Conservation (phyloP, 345 rosid genomes). For the Bretschneidera sinensis region DNA sequence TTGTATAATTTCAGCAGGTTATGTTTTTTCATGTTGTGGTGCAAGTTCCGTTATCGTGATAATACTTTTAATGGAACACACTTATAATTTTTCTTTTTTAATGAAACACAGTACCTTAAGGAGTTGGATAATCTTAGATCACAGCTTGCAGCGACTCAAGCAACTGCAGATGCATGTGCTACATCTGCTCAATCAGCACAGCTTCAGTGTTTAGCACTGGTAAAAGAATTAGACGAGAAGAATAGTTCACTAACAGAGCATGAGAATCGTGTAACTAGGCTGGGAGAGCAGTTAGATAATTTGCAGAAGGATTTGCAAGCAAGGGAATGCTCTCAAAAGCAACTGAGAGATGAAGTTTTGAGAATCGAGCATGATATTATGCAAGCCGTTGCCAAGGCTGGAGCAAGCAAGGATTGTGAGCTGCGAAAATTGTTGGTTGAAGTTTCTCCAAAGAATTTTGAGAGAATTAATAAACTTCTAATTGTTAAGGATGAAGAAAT, state of each 20-base stretch:
- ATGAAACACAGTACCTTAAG: conserved; percentile 48
- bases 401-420: conserved; percentile 48
- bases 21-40: no score
- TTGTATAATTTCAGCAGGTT: no score
- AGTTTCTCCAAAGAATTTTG: conserved; percentile 64
- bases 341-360: conserved; percentile 67
- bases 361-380: conserved; percentile 66
- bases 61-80: conserved; percentile 23
- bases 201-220: conserved; percentile 52
- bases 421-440: conserved; percentile 49
- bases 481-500: conserved; percentile 66
- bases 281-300: conserved; percentile 52
- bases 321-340: conserved; percentile 74
- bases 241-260: conserved; percentile 56
- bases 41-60: conserved; percentile 14
- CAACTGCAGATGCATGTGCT: conserved; percentile 76
- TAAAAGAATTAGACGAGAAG: conserved; percentile 62
- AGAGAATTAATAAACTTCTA: conserved; percentile 56
- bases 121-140: conserved; percentile 60
- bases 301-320: conserved; percentile 66
- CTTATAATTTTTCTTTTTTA: no score
- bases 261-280: conserved; percentile 58
- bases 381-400: conserved; percentile 54
- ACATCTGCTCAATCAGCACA: conserved; percentile 75
- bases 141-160: conserved; percentile 57